phyloP scores from a whole-genome alignment of 257 asterid species.

The Petunia axillaris region DNA sequence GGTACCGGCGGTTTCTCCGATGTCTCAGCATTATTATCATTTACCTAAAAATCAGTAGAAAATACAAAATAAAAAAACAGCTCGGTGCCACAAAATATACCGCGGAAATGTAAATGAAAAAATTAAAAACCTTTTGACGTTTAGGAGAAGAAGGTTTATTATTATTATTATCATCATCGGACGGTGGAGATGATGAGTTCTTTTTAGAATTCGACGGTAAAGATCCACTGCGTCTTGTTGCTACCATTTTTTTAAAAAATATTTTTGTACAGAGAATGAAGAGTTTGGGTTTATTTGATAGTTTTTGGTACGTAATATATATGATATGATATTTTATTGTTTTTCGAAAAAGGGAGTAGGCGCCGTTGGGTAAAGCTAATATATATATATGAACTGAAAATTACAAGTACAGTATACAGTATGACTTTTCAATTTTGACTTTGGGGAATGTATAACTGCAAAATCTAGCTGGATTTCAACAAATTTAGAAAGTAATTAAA shows the following conservation, averaged over 20 bases:
- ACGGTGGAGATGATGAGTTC: conserved; percentile 68
- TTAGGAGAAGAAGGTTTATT: conserved; percentile 51
- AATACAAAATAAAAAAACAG: conserved; percentile 31
- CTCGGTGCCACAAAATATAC: conserved; percentile 31
- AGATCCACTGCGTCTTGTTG: conserved; percentile 93
- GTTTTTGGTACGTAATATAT: too few species aligned
- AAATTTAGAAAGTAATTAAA: too few species aligned
- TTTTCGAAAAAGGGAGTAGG: too few species aligned
- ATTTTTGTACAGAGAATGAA: too few species aligned
- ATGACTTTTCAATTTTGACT: too few species aligned
- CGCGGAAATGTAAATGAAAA: not conserved
- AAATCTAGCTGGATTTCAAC: too few species aligned
- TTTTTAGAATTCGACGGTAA: conserved; percentile 44
- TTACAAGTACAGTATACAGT: too few species aligned
- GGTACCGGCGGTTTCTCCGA: conserved; percentile 36
- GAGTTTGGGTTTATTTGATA: too few species aligned
- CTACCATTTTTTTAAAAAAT: conserved; percentile 56
- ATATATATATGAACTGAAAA: too few species aligned
- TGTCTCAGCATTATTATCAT: conserved; percentile 39
- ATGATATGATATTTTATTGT: too few species aligned
- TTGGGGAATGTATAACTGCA: too few species aligned
- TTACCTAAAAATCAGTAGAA: conserved; percentile 39
- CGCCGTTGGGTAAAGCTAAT: too few species aligned
- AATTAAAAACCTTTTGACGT: conserved; percentile 54
- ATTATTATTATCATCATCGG: conserved; percentile 47